A percentile compares a stretch with the other conserved stretches of the same genome.
Conservation (phyloP, 306 rosid genomes). For the Inga oerstediana region DNA sequence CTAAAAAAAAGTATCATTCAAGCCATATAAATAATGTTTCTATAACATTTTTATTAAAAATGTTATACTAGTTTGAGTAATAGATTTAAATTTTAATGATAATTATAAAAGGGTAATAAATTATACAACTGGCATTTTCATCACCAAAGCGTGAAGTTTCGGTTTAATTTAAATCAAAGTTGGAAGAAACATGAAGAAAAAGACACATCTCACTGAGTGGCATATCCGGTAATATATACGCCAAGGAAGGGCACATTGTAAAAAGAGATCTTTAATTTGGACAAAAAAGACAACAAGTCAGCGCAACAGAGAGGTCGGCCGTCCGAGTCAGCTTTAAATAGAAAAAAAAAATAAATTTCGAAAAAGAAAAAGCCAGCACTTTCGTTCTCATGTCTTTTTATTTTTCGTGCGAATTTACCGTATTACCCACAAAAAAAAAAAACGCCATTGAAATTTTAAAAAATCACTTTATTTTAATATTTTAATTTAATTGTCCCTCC, state of each 20-base stretch:
- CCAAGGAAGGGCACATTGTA: slow-evolving; percentile 11
- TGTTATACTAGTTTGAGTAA: too few species aligned
- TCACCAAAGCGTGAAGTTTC: not conserved
- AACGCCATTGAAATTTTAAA: not conserved
- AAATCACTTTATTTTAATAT: slow-evolving; percentile 6
- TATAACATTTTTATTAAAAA: too few species aligned
- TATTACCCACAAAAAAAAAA: slow-evolving; percentile 35
- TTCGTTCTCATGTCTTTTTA: slow-evolving; percentile 31
- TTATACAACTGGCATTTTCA: not conserved
- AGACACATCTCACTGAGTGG: slow-evolving; percentile 30
- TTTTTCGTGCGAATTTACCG: slow-evolving; percentile 41
- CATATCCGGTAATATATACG: slow-evolving; percentile 19
- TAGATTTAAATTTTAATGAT: not conserved
- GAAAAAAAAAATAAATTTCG: slow-evolving; percentile 43
- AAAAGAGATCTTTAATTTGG: not conserved
- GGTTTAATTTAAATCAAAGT: not conserved
- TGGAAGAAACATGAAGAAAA: not conserved
- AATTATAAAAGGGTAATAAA: not conserved
- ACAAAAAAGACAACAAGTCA: slow-evolving; percentile 79
- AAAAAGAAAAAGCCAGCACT: slow-evolving; percentile 35
- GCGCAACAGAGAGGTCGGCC: slow-evolving; percentile 72
- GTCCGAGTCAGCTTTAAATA: slow-evolving; percentile 67
- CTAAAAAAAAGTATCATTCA: too few species aligned
- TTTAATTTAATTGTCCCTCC: slow-evolving; percentile 49
- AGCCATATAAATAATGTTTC: too few species aligned